Evolutionary conservation across 495 filamentous ascomycete genomes (phyloP).

Genomic region (Bryoglossum gracile): DNA sequence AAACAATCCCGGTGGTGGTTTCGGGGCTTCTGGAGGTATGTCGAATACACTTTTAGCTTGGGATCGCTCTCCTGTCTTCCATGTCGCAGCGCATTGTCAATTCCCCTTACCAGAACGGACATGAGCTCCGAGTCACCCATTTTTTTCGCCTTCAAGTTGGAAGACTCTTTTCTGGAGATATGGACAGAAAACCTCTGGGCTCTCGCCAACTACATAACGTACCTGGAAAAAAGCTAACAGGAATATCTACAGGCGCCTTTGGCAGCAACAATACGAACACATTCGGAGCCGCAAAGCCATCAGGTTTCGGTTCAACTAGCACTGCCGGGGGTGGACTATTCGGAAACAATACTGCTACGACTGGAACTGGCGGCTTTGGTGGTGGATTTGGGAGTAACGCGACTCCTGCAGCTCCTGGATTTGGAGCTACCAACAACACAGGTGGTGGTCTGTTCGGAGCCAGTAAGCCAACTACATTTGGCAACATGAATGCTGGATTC

Average conservation of each 20-base stretch:
- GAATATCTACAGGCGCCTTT: conserved; percentile 16
- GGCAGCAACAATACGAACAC: conserved; percentile 17
- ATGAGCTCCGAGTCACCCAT: no score
- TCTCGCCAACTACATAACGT: neutral
- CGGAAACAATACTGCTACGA: conserved; percentile 39
- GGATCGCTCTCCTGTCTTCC: conserved; percentile 2
- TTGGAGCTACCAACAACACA: conserved; percentile 26
- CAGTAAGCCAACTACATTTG: conserved; percentile 42
- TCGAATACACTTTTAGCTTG: conserved; percentile 20
- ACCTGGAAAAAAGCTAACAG: conserved; percentile 15
- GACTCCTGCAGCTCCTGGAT: conserved; percentile 32
- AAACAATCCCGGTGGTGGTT: conserved; percentile 18
- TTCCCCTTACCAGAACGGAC: no score
- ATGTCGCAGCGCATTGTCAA: neutral
- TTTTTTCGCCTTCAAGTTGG: no score
- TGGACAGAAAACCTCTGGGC: neutral
- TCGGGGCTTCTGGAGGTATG: conserved; percentile 28
- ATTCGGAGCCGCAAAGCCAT: conserved; percentile 24
- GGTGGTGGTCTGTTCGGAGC: conserved; percentile 44
- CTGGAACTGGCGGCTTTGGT: conserved; percentile 35
- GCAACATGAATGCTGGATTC: conserved; percentile 26
- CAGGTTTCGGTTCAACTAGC: conserved; percentile 30
- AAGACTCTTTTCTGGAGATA: neutral
- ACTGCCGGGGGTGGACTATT: conserved; percentile 33
- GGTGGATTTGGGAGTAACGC: conserved; percentile 38